Conservation (phyloP, 2,329 filamentous ascomycete genomes). For the Colletotrichum gloeosporioides region DNA sequence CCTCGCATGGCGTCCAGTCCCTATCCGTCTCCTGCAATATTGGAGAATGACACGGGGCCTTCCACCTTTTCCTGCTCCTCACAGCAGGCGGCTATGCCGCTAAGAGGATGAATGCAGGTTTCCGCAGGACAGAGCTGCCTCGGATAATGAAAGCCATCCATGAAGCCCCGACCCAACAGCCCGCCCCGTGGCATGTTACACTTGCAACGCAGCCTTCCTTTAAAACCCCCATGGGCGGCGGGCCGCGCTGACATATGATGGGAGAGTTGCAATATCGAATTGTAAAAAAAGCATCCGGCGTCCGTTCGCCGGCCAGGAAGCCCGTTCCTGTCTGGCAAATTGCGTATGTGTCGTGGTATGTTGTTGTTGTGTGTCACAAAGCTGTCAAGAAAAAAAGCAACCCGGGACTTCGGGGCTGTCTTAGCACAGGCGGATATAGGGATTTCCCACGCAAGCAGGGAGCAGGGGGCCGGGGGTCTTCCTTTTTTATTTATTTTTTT, state of each 20-base stretch:
- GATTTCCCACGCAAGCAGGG: background rate
- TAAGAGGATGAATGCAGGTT: background rate
- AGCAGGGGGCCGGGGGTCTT: background rate
- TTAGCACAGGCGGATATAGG: background rate
- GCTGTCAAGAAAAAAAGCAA: slow-evolving; percentile 12
- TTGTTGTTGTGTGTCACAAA: background rate
- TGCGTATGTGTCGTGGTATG: background rate
- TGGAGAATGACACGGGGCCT: background rate
- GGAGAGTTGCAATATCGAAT: background rate
- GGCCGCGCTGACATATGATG: background rate
- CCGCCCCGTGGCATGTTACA: background rate
- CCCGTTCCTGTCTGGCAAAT: background rate
- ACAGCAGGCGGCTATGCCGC: background rate
- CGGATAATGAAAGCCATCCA: background rate
- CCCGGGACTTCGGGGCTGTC: background rate
- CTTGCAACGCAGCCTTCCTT: background rate
- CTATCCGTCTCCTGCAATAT: background rate
- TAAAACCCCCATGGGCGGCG: background rate
- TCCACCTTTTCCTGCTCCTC: background rate
- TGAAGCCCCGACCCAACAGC: background rate
- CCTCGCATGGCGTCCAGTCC: background rate
- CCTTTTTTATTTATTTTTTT: background rate
- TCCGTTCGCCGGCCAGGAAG: background rate
- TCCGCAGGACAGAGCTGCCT: background rate
- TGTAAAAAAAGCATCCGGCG: background rate